phyloP scores from a whole-genome alignment of 768 basidiomycete species.

The Russula emetica region DNA sequence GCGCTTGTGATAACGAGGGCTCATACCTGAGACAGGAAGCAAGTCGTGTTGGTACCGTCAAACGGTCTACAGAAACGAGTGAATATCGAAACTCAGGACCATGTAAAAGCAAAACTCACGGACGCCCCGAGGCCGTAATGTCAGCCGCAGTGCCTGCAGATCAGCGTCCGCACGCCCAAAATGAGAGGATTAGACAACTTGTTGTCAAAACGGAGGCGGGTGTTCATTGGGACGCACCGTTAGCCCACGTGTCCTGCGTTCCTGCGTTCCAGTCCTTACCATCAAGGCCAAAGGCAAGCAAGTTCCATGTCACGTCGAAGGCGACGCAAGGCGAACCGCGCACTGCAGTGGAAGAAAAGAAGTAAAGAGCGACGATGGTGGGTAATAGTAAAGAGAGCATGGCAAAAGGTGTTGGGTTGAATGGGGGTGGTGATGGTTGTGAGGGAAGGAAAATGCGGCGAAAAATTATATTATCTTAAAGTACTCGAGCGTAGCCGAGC shows the following conservation, averaged over 20 bases:
- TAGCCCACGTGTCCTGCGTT: constrained; percentile 61
- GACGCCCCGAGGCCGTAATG: constrained; percentile 69
- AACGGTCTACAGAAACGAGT: constrained; percentile 48
- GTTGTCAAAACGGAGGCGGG: background rate
- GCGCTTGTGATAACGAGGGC: no score
- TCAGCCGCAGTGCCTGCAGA: constrained; percentile 51
- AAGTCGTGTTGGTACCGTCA: constrained; percentile 56
- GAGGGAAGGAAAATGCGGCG: background rate
- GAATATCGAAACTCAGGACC: constrained; percentile 1
- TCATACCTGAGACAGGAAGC: constrained; percentile 66
- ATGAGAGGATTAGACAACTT: background rate
- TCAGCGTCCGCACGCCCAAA: background rate
- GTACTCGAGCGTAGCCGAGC: no score
- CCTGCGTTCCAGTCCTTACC: constrained; percentile 84
- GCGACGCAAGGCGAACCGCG: constrained; percentile 59
- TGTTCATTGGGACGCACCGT: constrained; percentile 36
- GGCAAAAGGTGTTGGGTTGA: background rate
- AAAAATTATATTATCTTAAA: background rate
- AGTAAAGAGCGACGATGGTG: constrained; percentile 52
- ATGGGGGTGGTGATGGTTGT: background rate
- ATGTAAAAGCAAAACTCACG: constrained; percentile 47
- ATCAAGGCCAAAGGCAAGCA: constrained; percentile 80
- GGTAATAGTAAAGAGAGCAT: constrained; percentile 37
- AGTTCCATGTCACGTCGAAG: constrained; percentile 78
- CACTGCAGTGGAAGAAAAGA: constrained; percentile 38